A percentile compares a stretch with the other conserved stretches of the same genome.
These are phyloP conservation scores for Paramecium pentaurelia DNA, from an alignment of 73 alveolate genomes.

Conservation along the genomic window DNA sequence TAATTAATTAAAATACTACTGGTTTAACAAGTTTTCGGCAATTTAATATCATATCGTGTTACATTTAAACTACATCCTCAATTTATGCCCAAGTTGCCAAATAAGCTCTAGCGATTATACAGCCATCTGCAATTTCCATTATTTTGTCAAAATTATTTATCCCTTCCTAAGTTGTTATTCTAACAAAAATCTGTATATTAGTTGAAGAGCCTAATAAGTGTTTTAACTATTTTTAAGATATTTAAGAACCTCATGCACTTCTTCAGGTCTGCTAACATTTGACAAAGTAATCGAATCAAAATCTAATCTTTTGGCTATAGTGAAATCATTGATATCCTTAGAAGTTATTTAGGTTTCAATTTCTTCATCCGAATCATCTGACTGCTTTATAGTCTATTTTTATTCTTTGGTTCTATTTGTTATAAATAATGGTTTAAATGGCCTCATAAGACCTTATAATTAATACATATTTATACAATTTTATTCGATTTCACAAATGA, in stretches of 20 bases:
- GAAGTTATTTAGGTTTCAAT: constrained; percentile 39
- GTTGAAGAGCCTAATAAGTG: not conserved
- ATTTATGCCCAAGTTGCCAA: constrained; percentile 22
- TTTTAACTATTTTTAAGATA: not conserved
- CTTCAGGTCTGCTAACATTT: constrained; percentile 47
- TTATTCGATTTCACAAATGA: not conserved
- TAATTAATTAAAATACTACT: not conserved
- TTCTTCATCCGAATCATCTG: constrained; percentile 54
- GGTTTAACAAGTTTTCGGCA: constrained; percentile 21
- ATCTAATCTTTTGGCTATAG: constrained; percentile 34
- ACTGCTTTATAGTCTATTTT: not conserved
- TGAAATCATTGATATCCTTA: constrained; percentile 50
- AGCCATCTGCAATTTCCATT: constrained; percentile 51
- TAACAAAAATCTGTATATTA: not conserved
- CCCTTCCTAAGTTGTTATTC: constrained; percentile 37
- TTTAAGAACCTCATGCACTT: constrained; percentile 16
- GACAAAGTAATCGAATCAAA: constrained; percentile 39
- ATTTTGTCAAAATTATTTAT: constrained; percentile 51
- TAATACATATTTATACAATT: not conserved
- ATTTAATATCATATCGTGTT: not conserved
- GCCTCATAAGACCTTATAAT: not conserved
- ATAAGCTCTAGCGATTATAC: constrained; percentile 49
- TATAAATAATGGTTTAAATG: constrained; percentile 4
- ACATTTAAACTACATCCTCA: constrained; percentile 39
- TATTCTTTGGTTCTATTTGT: not conserved